phyloP scores from a whole-genome alignment of 129 eudicot species.

The Arctium lappa region DNA sequence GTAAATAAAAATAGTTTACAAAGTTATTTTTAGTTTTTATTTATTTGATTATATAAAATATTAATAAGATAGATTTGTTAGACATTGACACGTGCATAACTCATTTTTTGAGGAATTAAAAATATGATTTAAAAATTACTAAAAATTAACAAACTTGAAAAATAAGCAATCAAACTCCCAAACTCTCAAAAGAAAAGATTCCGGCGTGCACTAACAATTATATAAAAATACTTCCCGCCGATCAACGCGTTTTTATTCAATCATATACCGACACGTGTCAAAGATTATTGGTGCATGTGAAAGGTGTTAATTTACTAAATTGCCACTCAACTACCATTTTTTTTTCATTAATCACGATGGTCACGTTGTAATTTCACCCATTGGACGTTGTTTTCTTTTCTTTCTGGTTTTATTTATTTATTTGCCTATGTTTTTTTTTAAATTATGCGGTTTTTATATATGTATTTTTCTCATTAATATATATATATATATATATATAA shows the following conservation, averaged over 20 bases:
- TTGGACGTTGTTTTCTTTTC: neutral
- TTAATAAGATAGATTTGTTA: neutral
- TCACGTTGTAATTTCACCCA: neutral
- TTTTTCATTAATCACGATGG: neutral
- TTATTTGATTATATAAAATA: neutral
- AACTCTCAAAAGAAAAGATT: slow-evolving; percentile 31
- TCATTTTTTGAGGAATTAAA: slow-evolving; percentile 28
- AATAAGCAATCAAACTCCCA: slow-evolving; percentile 36
- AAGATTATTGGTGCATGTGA: neutral
- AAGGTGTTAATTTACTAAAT: neutral
- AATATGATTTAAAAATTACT: neutral
- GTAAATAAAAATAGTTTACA: too few species aligned
- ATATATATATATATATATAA: too few species aligned
- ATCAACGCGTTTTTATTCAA: slow-evolving; percentile 10
- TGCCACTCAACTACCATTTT: neutral
- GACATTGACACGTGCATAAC: slow-evolving; percentile 39
- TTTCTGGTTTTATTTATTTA: neutral
- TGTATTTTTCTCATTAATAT: too few species aligned
- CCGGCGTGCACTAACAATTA: slow-evolving; percentile 43
- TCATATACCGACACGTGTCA: neutral
- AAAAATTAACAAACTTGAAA: slow-evolving; percentile 36
- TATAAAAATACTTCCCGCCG: slow-evolving; percentile 28
- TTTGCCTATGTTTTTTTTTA: neutral
- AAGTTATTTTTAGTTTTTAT: too few species aligned
- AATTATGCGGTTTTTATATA: too few species aligned